Evolutionary conservation across 345 rosid genomes (phyloP).

Genomic region (Linum usitatissimum): DNA sequence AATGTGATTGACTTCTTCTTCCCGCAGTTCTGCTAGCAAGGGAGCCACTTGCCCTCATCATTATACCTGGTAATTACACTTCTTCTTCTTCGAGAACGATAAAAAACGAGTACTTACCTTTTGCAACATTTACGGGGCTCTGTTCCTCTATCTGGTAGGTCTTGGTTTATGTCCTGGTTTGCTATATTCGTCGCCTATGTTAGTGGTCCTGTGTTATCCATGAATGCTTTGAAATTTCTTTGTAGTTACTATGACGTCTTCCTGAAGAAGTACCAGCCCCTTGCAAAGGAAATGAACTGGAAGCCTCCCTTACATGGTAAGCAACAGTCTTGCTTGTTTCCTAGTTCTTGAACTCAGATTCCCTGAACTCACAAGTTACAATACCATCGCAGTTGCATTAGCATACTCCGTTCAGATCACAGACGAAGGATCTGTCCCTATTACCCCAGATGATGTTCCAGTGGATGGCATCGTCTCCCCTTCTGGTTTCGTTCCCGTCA

Average conservation of each 20-base stretch:
- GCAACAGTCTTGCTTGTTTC: not conserved
- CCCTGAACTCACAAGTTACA: no score
- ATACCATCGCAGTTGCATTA: not conserved
- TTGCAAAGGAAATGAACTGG: conserved; percentile 4
- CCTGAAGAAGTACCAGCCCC: conserved; percentile 7
- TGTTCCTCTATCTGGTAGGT: not conserved
- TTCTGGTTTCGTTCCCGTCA: not conserved
- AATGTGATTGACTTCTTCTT: not conserved
- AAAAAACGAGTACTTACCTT: no score
- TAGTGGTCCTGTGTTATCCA: no score
- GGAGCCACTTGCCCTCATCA: conserved; percentile 1
- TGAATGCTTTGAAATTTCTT: not conserved
- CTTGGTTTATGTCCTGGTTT: not conserved
- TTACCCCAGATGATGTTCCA: conserved; percentile 4
- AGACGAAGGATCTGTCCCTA: not conserved
- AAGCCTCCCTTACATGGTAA: conserved; percentile 2
- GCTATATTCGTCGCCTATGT: no score
- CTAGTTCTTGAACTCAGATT: not conserved
- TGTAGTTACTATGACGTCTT: conserved; percentile 5
- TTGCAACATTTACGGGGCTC: not conserved
- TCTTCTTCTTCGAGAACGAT: not conserved
- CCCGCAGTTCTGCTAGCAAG: not conserved
- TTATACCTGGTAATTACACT: conserved; percentile 2
- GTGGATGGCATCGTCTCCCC: conserved; percentile 5
- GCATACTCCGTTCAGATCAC: conserved; percentile 1